Evolutionary conservation across 1,284 basidiomycete genomes (phyloP), one percentile per base, ranked within the genome.

Genomic region (Trichosporon coremiiforme): DNA sequence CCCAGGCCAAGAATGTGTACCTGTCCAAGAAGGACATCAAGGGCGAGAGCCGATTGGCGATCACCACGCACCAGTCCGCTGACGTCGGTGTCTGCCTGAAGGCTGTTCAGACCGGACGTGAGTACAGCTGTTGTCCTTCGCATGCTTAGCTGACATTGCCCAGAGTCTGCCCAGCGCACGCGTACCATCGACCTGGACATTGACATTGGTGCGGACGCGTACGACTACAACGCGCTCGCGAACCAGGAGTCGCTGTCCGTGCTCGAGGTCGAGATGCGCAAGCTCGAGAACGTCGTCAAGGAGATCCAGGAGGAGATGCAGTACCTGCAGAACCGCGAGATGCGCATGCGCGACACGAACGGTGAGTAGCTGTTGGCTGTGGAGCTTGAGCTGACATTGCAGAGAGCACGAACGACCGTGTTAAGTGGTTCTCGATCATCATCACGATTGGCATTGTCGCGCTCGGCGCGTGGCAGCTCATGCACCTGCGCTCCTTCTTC

Each of bases 181-280:
- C 87, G 92, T 38, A 87, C 90, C 25, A 85, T 99, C 74, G 96
- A 99, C 85, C 85, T 99, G 68, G 96, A 99, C 80, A 90, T 98
- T 55, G 97, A 99, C 80, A 96, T 99, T 82, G 96, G 96, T 63
- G 95, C 96, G 20, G 96, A 99, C 78, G 97, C 97, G 0, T 91
- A 98, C 53, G 97, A 99, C 84, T 99, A 99, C 87, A 98, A 98
- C 79, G 96, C 96, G 22, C 99, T 99, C 80, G 96, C 97, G 6
- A 98, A 98, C 85, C 95, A 98, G 83, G 96, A 99, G 83, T 95
- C 93, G 0, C 87, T 99, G 0, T 98, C 94, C 1, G 92, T 92
- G 0, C 88, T 99, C 50, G 97, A 99, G 84, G 95, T 94, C 0
- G 96, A 99, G 84, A 97, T 99, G 94, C 88, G 95, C 45, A 99